Conservation (phyloP, 352 stramenopile species). For the Pythium pectinolyticum region DNA sequence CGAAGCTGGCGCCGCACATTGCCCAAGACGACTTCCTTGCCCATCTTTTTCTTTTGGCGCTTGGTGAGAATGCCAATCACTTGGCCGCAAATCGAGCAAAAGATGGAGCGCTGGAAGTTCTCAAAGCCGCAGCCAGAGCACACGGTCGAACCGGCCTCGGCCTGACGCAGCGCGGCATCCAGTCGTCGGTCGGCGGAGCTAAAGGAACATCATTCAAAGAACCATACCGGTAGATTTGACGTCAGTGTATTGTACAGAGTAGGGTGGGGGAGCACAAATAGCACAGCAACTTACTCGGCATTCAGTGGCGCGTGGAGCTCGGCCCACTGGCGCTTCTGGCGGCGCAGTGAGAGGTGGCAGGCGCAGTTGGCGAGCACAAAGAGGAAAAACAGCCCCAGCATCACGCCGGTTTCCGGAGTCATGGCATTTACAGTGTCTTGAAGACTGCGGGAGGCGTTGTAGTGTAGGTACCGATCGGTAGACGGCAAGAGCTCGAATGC, state of each 20-base stretch:
- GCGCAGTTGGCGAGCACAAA: conserved; percentile 25
- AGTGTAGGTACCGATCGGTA: not conserved
- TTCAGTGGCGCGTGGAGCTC: conserved; percentile 28
- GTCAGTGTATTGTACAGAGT: too few relatives aligned
- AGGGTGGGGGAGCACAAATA: not conserved
- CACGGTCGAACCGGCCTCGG: conserved; percentile 23
- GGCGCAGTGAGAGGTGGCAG: conserved; percentile 23
- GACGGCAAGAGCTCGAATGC: not conserved
- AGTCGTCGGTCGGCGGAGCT: conserved; percentile 21
- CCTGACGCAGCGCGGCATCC: conserved; percentile 25
- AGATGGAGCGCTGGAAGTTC: conserved; percentile 30
- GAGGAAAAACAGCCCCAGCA: conserved; percentile 15
- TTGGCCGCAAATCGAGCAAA: conserved; percentile 29
- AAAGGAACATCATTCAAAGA: not conserved
- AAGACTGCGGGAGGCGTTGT: not conserved
- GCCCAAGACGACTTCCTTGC: conserved; percentile 11
- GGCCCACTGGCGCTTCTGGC: conserved; percentile 28
- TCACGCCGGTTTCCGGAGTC: conserved; percentile 19
- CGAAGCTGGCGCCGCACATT: conserved; percentile 9
- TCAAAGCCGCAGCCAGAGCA: conserved; percentile 32
- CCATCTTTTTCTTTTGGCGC: conserved; percentile 23
- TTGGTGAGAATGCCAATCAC: conserved; percentile 15
- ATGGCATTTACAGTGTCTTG: conserved; percentile 3
- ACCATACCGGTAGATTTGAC: too few relatives aligned
- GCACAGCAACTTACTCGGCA: conserved; percentile 18